phyloP scores from a whole-genome alignment of 352 stramenopile species.

The Thalassiosira mediterranea region DNA sequence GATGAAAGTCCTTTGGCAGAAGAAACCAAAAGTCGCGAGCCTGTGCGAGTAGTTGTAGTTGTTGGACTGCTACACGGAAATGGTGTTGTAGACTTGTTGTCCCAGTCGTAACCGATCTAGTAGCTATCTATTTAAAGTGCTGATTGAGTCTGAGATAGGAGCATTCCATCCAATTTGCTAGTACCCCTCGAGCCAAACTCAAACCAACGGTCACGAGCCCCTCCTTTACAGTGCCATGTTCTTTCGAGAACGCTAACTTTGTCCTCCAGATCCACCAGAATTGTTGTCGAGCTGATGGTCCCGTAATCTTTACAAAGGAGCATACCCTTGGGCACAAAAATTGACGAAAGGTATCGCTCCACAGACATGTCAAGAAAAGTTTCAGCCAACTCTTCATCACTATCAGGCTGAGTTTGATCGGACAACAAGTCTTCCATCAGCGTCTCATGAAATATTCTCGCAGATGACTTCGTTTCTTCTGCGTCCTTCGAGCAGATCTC shows the following conservation, averaged over 20 bases:
- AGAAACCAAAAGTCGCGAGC: constrained; percentile 4
- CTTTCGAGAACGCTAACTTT: constrained; percentile 31
- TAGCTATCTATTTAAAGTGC: too few species aligned
- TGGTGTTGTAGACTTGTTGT: constrained; percentile 50
- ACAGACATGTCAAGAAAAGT: background rate
- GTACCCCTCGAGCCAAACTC: too few species aligned
- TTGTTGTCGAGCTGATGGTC: constrained; percentile 22
- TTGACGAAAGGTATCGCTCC: constrained; percentile 21
- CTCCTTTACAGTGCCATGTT: too few species aligned
- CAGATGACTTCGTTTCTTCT: constrained; percentile 1
- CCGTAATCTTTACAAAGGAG: constrained; percentile 13
- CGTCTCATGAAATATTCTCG: constrained; percentile 18
- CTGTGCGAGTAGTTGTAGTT: constrained; percentile 50
- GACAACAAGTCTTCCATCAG: constrained; percentile 20
- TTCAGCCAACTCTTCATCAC: constrained; percentile 3
- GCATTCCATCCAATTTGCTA: too few species aligned
- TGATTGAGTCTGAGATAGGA: too few species aligned
- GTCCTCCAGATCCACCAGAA: constrained; percentile 18
- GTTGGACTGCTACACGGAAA: constrained; percentile 63
- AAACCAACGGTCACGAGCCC: too few species aligned
- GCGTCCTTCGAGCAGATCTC: constrained; percentile 5
- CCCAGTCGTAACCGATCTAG: too few species aligned
- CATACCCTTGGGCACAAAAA: constrained; percentile 12
- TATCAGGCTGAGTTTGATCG: constrained; percentile 6
- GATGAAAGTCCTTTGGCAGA: background rate